Conservation (phyloP, 495 filamentous ascomycete species). For the Trichoderma reesei region DNA sequence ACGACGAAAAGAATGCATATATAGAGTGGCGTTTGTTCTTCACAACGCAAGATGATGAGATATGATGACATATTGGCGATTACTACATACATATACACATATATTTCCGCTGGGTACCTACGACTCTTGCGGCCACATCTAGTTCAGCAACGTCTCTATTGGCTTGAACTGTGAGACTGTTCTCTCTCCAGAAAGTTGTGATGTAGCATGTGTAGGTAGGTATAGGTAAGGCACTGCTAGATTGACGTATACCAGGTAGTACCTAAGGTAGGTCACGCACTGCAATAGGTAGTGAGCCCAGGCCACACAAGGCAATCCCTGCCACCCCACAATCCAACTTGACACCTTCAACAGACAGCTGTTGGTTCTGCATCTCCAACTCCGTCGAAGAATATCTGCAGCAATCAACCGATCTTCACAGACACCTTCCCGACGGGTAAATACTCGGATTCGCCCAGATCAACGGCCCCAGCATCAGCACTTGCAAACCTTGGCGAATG, state of each 20-base stretch:
- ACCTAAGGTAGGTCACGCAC: no score
- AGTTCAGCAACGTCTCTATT: not conserved
- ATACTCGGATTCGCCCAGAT: not conserved
- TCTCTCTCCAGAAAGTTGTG: not conserved
- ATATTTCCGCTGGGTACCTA: not conserved
- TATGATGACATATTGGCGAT: not conserved
- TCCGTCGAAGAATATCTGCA: not conserved
- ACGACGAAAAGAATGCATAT: not conserved
- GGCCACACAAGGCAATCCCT: no score
- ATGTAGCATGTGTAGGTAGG: no score
- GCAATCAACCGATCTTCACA: not conserved
- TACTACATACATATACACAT: not conserved
- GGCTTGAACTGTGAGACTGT: not conserved
- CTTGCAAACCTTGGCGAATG: not conserved
- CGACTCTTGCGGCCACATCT: not conserved
- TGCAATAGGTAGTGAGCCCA: no score
- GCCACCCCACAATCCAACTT: not conserved
- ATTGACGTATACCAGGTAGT: no score
- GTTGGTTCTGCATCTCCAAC: no score
- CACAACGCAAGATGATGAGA: not conserved
- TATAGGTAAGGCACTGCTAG: no score
- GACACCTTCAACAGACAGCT: not conserved
- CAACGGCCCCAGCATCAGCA: not conserved
- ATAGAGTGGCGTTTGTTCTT: constrained; percentile 2
- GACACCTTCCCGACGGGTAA: constrained; percentile 1